Conservation (phyloP, 495 filamentous ascomycete species). For the Penicillium macrosclerotiorum region DNA sequence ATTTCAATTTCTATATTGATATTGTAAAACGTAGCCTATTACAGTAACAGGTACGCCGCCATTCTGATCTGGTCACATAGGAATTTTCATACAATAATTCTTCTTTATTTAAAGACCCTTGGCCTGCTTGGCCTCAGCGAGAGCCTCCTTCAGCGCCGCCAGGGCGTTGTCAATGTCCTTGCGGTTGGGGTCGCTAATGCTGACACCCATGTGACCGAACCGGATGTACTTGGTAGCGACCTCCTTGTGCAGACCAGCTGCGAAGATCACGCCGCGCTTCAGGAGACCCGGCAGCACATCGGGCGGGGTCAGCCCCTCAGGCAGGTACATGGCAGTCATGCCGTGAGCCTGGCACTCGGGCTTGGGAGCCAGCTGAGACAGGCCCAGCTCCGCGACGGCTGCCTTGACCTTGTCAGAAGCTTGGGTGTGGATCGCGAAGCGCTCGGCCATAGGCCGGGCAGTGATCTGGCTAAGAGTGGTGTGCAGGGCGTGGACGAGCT, state of each 20-base stretch:
- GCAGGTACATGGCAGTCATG: conserved; percentile 97
- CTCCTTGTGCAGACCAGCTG: conserved; percentile 90
- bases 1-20: conserved; percentile 7
- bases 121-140: conserved; percentile 64
- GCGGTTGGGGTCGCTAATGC: conserved; percentile 56
- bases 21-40: not conserved
- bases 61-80: too few relatives aligned
- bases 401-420: conserved; percentile 81
- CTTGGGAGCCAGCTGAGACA: conserved; percentile 80
- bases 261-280: conserved; percentile 91
- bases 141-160: conserved; percentile 66
- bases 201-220: conserved; percentile 96
- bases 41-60: not conserved
- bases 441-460: conserved; percentile 67
- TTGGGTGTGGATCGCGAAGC: conserved; percentile 74
- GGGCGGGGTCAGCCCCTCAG: conserved; percentile 72
- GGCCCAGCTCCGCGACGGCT: conserved; percentile 70
- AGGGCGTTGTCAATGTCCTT: conserved; percentile 81
- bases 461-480: conserved; percentile 89
- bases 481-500: conserved; percentile 91
- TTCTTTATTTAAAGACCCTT: conserved; percentile 40
- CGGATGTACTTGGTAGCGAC: conserved; percentile 69
- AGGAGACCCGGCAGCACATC: conserved; percentile 83
- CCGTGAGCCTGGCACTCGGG: conserved; percentile 90
- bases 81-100: not conserved